Evolutionary conservation across 257 asterid species (phyloP).

Genomic region (Jasminum sambac): DNA sequence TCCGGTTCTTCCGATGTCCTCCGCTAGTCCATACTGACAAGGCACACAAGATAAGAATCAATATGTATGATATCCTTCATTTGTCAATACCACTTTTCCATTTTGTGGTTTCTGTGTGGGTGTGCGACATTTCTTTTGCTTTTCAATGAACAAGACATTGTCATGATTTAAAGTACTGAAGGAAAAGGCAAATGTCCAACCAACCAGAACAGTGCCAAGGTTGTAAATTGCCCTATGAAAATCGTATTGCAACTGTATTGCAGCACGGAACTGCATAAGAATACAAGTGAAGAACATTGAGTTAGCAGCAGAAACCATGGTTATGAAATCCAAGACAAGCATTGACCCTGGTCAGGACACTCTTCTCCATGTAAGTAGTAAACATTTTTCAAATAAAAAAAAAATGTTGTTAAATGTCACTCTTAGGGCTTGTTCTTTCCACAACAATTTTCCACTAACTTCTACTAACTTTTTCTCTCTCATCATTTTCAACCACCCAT

Average conservation of each 20-base stretch:
- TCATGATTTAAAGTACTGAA: slow-evolving; percentile 12
- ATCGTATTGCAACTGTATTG: slow-evolving; percentile 95
- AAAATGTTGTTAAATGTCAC: not conserved
- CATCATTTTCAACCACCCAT: too few species aligned
- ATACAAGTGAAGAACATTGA: slow-evolving; percentile 20
- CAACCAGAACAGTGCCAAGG: slow-evolving; percentile 98
- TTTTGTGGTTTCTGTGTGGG: not conserved
- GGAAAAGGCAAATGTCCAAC: slow-evolving; percentile 36
- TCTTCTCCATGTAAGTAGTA: not conserved
- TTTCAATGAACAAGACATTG: slow-evolving; percentile 11
- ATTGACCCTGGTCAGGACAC: not conserved
- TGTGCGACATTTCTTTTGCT: not conserved
- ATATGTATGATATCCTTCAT: slow-evolving; percentile 1
- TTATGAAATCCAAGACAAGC: not conserved
- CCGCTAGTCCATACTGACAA: slow-evolving; percentile 96
- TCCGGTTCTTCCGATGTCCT: slow-evolving; percentile 94
- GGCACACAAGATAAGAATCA: slow-evolving; percentile 33
- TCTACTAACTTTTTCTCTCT: too few species aligned
- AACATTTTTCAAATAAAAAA: not conserved
- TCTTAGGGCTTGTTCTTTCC: too few species aligned
- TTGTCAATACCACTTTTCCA: slow-evolving; percentile 10
- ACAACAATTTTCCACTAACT: too few species aligned
- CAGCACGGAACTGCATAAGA: slow-evolving; percentile 84
- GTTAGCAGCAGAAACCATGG: slow-evolving; percentile 11
- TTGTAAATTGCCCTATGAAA: slow-evolving; percentile 99